These are phyloP conservation scores for Xylaria polymorpha DNA, from an alignment of 2,329 filamentous ascomycete species.

Conservation along the genomic window DNA sequence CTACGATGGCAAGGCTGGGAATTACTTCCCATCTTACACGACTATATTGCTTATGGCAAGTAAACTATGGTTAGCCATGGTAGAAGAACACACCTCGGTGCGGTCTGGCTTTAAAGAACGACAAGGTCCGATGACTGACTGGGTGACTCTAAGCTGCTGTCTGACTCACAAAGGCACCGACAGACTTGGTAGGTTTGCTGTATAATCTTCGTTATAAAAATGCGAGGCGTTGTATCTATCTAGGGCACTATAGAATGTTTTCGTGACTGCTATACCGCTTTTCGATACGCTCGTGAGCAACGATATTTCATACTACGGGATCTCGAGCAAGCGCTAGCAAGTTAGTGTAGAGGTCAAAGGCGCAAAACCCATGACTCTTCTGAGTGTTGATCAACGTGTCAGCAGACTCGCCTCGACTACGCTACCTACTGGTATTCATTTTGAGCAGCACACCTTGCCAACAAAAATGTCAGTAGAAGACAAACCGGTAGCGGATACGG, in stretches of 20 bases:
- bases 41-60: neutral
- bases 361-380: neutral
- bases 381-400: constrained; percentile 8
- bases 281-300: neutral
- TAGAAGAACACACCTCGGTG: neutral
- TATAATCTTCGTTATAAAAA: neutral
- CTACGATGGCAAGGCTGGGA: constrained; percentile 12
- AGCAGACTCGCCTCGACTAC: constrained; percentile 9
- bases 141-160: constrained; percentile 21
- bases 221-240: neutral
- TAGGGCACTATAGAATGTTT: neutral
- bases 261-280: neutral
- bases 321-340: constrained; percentile 12
- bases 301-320: neutral
- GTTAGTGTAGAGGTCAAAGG: constrained; percentile 2
- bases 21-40: neutral
- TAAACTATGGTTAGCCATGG: neutral
- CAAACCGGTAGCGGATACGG: constrained; percentile 32
- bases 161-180: constrained; percentile 20
- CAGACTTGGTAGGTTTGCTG: neutral
- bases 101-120: neutral
- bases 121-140: neutral
- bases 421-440: neutral
- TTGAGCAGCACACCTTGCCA: neutral
- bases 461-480: constrained; percentile 16